phyloP scores from a whole-genome alignment of 1,139 yeast species.

The Lodderomyces pseudojiufengensis region DNA sequence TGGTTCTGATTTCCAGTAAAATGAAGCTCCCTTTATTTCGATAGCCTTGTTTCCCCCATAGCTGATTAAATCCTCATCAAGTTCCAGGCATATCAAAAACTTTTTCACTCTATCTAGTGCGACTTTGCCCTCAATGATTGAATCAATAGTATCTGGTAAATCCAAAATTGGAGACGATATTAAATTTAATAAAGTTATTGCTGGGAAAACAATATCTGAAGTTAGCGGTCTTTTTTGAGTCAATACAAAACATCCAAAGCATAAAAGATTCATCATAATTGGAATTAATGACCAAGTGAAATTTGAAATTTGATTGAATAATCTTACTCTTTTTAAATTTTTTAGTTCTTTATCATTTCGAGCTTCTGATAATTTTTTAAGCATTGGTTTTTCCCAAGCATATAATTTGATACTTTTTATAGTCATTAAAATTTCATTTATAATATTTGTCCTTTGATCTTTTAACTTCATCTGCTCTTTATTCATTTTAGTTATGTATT shows the following conservation, averaged over 20 bases:
- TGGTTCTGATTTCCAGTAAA: conserved; percentile 14
- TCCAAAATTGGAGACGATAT: conserved; percentile 28
- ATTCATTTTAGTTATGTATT: conserved; percentile 43
- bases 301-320: conserved; percentile 22
- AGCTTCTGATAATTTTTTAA: conserved; percentile 23
- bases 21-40: conserved; percentile 15
- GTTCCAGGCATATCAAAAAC: conserved; percentile 26
- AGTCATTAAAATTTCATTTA: conserved; percentile 31
- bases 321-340: conserved; percentile 22
- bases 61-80: conserved; percentile 18
- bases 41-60: conserved; percentile 9
- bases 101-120: conserved; percentile 26
- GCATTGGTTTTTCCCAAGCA: conserved; percentile 35
- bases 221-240: conserved; percentile 20
- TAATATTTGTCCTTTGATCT: conserved; percentile 30
- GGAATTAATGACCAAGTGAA: conserved; percentile 33
- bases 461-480: conserved; percentile 66
- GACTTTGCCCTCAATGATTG: conserved; percentile 27
- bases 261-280: conserved; percentile 25
- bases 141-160: conserved; percentile 25
- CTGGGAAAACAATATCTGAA: conserved; percentile 34
- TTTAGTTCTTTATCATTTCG: conserved; percentile 30
- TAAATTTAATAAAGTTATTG: conserved; percentile 29
- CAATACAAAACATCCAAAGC: conserved; percentile 21
- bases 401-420: conserved; percentile 33